A percentile compares a stretch with the other conserved stretches of the same genome.
phyloP scores from a whole-genome alignment of 2,329 filamentous ascomycete genomes.

The Apiospora sp. region DNA sequence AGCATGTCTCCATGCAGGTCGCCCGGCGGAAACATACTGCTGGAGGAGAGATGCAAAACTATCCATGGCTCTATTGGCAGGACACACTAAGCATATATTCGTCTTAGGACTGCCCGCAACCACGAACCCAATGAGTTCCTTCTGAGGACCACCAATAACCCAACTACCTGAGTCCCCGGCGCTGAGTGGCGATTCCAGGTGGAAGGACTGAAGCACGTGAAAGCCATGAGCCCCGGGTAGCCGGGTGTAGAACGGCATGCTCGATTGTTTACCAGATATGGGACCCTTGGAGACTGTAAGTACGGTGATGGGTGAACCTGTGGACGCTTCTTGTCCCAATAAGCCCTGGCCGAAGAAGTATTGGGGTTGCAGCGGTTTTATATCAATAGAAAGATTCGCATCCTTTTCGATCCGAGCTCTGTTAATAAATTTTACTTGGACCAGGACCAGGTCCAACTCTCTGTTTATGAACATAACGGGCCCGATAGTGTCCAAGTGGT shows the following conservation, averaged over 20 bases:
- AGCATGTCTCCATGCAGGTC: no score
- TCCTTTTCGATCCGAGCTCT: no score
- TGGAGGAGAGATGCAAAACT: no score
- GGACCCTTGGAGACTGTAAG: neutral
- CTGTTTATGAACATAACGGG: no score
- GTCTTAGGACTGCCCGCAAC: neutral
- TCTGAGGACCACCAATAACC: neutral
- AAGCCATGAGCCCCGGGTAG: neutral
- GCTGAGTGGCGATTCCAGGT: neutral
- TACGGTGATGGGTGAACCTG: neutral
- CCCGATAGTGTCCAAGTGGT: no score
- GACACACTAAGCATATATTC: neutral
- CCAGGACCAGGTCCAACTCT: no score
- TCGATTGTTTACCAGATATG: neutral
- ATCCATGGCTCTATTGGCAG: neutral
- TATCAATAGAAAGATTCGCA: no score
- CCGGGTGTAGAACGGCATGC: neutral
- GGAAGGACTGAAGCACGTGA: neutral
- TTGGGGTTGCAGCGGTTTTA: no score
- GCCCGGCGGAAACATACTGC: no score
- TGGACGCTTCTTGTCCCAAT: neutral
- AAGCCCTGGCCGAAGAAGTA: neutral
- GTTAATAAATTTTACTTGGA: no score
- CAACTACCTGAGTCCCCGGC: neutral
- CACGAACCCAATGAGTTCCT: neutral